These are phyloP conservation scores for Vaccinium myrtillus DNA, from an alignment of 148 eudicot species.

Conservation along the genomic window DNA sequence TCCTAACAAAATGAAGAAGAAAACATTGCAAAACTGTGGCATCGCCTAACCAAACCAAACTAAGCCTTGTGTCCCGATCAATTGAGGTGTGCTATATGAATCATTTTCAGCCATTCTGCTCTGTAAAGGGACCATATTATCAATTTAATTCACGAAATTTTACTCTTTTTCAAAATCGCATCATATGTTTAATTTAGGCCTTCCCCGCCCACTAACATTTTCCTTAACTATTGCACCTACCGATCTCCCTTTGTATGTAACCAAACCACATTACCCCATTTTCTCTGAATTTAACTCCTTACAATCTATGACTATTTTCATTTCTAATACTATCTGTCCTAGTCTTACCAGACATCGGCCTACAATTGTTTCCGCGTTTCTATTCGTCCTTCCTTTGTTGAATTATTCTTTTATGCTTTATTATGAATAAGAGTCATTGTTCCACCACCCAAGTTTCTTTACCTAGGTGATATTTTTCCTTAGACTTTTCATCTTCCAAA, in stretches of 20 bases:
- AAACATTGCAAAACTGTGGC: not conserved
- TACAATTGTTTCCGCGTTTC: not conserved
- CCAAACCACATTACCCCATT: not conserved
- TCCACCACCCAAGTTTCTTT: not conserved
- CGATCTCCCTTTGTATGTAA: not conserved
- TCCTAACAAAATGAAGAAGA: not conserved
- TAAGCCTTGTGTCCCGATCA: not conserved
- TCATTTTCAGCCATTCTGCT: not conserved
- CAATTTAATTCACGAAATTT: not conserved
- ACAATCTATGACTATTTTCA: not conserved
- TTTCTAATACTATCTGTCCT: not conserved
- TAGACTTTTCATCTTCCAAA: not conserved
- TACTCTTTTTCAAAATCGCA: not conserved
- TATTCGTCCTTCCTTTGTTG: not conserved
- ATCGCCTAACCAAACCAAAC: not conserved
- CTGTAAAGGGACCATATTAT: not conserved
- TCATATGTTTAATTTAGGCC: not conserved
- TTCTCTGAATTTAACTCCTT: not conserved
- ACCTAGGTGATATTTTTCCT: not conserved
- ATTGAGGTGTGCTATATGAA: not conserved
- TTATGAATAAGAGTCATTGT: not conserved
- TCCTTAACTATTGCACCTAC: not conserved
- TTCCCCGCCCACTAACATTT: not conserved
- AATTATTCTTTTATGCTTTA: not conserved
- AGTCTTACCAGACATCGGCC: not conserved